Evolutionary conservation across 2,329 filamentous ascomycete genomes (phyloP).

Genomic region (Podosphaera leucotricha): DNA sequence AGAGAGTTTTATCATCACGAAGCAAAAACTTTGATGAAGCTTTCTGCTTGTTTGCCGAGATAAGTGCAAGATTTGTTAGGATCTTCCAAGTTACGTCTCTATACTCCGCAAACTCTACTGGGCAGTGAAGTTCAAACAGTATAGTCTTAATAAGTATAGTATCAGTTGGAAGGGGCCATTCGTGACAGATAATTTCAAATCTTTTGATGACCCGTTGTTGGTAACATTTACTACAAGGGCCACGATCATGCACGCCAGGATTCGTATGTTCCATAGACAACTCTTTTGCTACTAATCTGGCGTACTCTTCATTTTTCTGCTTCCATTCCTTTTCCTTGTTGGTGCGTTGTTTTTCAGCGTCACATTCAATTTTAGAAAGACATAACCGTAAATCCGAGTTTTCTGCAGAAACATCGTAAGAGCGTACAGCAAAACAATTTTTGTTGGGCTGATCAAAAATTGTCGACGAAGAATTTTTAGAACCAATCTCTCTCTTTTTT

Average conservation of each 20-base stretch:
- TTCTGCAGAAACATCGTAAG: constrained; percentile 1
- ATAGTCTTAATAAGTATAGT: constrained; percentile 18
- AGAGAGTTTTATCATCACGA: not conserved
- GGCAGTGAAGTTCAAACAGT: constrained; percentile 27
- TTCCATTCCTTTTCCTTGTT: constrained; percentile 15
- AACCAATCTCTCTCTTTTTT: constrained; percentile 14
- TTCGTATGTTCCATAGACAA: constrained; percentile 15
- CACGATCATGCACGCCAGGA: constrained; percentile 13
- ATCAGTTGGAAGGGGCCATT: constrained; percentile 23
- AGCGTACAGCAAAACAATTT: constrained; percentile 15
- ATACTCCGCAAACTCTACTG: constrained; percentile 22
- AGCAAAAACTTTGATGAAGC: not conserved
- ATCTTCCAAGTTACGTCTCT: constrained; percentile 27
- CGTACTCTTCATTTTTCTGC: constrained; percentile 9
- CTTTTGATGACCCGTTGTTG: constrained; percentile 16
- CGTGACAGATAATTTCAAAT: constrained; percentile 23
- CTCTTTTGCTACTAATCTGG: constrained; percentile 17
- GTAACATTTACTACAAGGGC: constrained; percentile 22
- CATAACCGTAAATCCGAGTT: not conserved
- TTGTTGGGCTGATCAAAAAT: constrained; percentile 23
- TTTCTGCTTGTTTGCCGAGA: not conserved
- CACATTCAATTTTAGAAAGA: constrained; percentile 14
- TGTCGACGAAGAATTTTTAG: constrained; percentile 12
- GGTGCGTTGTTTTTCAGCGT: constrained; percentile 17
- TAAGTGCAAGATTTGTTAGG: constrained; percentile 15